Evolutionary conservation across 1,284 basidiomycete genomes (phyloP), one percentile per base, ranked within the genome.

Genomic region (Agaricales sp.): DNA sequence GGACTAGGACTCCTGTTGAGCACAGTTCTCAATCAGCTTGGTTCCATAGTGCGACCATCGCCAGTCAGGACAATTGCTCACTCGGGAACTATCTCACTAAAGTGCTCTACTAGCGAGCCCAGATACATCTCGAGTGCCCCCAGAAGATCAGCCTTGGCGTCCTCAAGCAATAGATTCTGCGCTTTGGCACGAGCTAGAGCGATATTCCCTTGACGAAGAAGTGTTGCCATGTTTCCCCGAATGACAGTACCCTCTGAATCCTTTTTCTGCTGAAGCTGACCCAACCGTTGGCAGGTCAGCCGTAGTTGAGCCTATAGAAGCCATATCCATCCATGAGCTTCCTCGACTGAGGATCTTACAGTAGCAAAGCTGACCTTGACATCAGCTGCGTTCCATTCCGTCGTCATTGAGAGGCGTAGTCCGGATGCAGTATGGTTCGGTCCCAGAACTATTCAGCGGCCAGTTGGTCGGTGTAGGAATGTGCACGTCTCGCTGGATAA

Each of bases 61-160:
- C n/a, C n/a, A 23, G 46, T 25, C 51, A 41, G 21, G 45, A 6
- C 13, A 41, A 20, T 18, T 13, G n/a, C 37, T 11, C 22, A 44
- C 20, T 45, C 68, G 52, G 67, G 63, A 46, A 79, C 74, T 43
- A 87, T 55, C 56, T 85, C 80, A 24, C 63, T 60, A 51, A 80
- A 70, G 57, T 74, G 74, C 53, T 79, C 76, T 21, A 81, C 59
- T 20, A 87, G 59, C 16, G 75, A 66, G 12, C 79, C 80, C 39
- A 86, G 66, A 55, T 83, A 69, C 74, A 79, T 79, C 62, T 81
- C 82, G 52, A 87, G 53, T 19, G 73, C 68, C 60, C 81, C 82
- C 54, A 86, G 56, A 8, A 84, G 58, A 57, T 84, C 78, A 4
- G 71, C 74, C 54, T 73, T 66, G 8, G 69, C 67, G 58, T 87